phyloP scores from a whole-genome alignment of 1,284 basidiomycete species.

The Ustilago xerochloae region DNA sequence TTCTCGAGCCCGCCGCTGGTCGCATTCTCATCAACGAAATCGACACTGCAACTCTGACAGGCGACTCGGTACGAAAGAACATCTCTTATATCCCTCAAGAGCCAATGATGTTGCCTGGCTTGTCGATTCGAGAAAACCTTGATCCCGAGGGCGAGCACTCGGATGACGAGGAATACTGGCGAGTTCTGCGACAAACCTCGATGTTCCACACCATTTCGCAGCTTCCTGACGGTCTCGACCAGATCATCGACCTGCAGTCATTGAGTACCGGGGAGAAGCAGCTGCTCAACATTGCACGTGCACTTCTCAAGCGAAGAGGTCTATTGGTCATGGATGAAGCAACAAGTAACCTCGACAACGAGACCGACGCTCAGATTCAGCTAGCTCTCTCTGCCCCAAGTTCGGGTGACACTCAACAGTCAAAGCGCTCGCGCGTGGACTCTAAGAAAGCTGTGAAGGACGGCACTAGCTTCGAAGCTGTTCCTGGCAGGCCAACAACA shows the following conservation, averaged over 20 bases:
- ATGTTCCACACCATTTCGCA: conserved; percentile 40
- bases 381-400: background rate
- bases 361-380: background rate
- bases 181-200: conserved; percentile 41
- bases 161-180: conserved; percentile 54
- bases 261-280: conserved; percentile 59
- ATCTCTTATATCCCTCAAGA: conserved; percentile 56
- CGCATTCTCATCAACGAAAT: conserved; percentile 76
- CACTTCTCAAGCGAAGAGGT: conserved; percentile 71
- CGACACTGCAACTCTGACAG: background rate
- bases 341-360: conserved; percentile 19
- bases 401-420: background rate
- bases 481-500: conserved; percentile 21
- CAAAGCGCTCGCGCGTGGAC: background rate
- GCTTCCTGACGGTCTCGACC: conserved; percentile 1
- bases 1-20: conserved; percentile 72
- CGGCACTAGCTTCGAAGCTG: background rate
- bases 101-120: conserved; percentile 53
- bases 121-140: conserved; percentile 46
- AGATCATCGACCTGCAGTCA: conserved; percentile 4
- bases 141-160: conserved; percentile 6
- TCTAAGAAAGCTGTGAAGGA: conserved; percentile 37
- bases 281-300: conserved; percentile 70
- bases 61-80: background rate
- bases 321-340: conserved; percentile 73